Base-by-base conservation (phyloP, 1,139 yeast genomes). In the Geotrichum australiense region DNA sequence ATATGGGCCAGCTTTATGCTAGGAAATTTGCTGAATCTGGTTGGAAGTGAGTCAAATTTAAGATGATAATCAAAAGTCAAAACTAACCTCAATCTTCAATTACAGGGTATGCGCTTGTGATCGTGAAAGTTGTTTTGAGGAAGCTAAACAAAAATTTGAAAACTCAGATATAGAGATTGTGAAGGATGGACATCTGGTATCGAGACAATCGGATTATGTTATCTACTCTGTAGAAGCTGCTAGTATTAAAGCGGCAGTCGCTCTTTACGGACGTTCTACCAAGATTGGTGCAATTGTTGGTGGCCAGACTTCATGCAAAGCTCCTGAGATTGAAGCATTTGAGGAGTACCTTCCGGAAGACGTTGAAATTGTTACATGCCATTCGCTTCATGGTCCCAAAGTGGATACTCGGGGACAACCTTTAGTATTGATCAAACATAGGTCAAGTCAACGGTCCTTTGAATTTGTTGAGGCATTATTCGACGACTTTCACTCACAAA, bases 271-370 rank as follows among this genome's bases (percentile, higher is more conserved):
- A 0, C 93, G 95, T 0, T 72, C 96, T 0, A 80, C 96, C 3
- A 91, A 87, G 59, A 65, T 76, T 12, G 94, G 94, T 2, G 82
- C 95, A 3, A 76, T 87, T 39, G 95, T 91, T 8, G 98, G 98
- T n/a, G 98, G 98, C 4, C 98, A 91, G 61, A 89, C 98, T 0
- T 84, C 95, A 4, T 91, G 97, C 65, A 91, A 91, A 58, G 80
- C 76, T 15, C 94, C 94, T 0, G 98, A 91, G 58, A 81, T 91
- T 33, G 69, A 66, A 16, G 96, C 97, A 0, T 85, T 91, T 59
- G 96, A 87, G 54, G 66, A 68, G 42, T 65, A 73, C 52, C 61
- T 86, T 30, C 96, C 97, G 0, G 48, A 55, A 1, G 98, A 91
- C 61, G 80, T 77, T 3, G 83, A 85, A 38, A 91, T 91, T 30